A percentile compares a stretch with the other conserved stretches of the same genome.
phyloP scores from a whole-genome alignment of 2,329 filamentous ascomycete genomes.

The Chrysoporthe austroafricana region DNA sequence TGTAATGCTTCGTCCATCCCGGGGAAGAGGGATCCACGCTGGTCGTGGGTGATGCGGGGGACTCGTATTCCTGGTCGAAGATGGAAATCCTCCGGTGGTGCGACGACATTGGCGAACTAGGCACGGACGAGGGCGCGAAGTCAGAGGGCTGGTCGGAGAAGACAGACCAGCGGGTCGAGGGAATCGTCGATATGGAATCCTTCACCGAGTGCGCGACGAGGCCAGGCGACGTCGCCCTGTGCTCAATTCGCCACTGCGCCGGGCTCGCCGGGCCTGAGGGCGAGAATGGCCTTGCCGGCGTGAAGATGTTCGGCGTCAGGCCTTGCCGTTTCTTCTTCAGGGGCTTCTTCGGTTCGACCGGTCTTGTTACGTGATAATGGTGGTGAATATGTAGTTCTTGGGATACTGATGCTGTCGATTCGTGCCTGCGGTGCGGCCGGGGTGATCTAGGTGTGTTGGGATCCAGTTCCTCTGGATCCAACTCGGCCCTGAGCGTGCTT shows the following conservation, averaged over 20 bases:
- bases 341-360: conserved; percentile 63
- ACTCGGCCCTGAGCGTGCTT: conserved; percentile 71
- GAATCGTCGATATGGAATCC: conserved; percentile 55
- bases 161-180: conserved; percentile 65
- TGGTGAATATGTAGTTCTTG: conserved; percentile 92
- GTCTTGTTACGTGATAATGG: conserved; percentile 78
- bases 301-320: conserved; percentile 64
- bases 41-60: conserved; percentile 81
- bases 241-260: conserved; percentile 43
- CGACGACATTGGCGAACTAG: conserved; percentile 76
- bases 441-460: conserved; percentile 33
- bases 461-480: conserved; percentile 52
- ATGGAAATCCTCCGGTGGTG: conserved; percentile 69
- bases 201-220: conserved; percentile 48
- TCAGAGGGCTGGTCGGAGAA: conserved; percentile 66
- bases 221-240: conserved; percentile 44
- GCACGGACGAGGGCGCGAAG: conserved; percentile 71
- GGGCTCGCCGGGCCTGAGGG: conserved; percentile 47
- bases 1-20: conserved; percentile 55
- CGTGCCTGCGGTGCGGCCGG: conserved; percentile 16
- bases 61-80: conserved; percentile 75
- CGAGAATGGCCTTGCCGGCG: conserved; percentile 49
- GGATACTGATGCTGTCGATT: conserved; percentile 50
- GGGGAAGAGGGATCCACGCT: conserved; percentile 70
- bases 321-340: conserved; percentile 72